A percentile compares a stretch with the other conserved stretches of the same genome.
Conservation (phyloP, 1,139 yeast species). For the Yamadazyma atmosphaerica region DNA sequence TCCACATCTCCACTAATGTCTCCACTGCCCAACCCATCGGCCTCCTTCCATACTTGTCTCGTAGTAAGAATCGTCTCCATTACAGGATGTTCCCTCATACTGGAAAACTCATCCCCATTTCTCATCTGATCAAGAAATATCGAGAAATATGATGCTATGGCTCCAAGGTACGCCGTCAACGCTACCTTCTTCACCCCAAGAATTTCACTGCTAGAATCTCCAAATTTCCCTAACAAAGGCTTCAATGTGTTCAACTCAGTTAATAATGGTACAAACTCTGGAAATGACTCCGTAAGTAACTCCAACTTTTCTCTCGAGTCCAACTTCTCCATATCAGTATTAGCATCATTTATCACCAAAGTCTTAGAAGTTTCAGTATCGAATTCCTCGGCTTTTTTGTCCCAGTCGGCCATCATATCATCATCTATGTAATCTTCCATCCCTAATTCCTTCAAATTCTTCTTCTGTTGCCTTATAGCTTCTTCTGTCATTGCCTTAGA, state of each 20-base stretch:
- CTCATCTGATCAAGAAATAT: conserved; percentile 58
- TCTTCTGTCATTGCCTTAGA: conserved; percentile 82
- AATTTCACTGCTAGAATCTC: conserved; percentile 33
- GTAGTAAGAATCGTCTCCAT: conserved; percentile 83
- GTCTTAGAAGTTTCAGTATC: conserved; percentile 25
- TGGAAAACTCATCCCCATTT: conserved; percentile 52
- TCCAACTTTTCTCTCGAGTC: conserved; percentile 45
- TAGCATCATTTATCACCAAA: conserved; percentile 27
- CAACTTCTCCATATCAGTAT: conserved; percentile 35
- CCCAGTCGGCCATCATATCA: conserved; percentile 76
- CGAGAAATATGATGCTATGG: conserved; percentile 75
- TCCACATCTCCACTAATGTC: too few species aligned
- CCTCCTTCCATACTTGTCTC: conserved; percentile 90
- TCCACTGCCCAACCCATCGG: conserved; percentile 42
- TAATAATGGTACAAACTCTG: conserved; percentile 80
- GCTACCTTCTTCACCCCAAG: conserved; percentile 60
- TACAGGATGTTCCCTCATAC: conserved; percentile 83
- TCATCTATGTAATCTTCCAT: conserved; percentile 86
- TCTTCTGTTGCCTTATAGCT: conserved; percentile 84
- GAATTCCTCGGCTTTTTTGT: conserved; percentile 35
- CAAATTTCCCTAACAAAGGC: conserved; percentile 37
- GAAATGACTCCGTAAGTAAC: conserved; percentile 61
- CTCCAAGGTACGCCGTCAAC: conserved; percentile 71
- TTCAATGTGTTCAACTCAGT: conserved; percentile 58
- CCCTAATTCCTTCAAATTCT: conserved; percentile 75